A percentile compares a stretch with the other conserved stretches of the same genome.
Evolutionary conservation across 148 eudicot genomes (phyloP).

Genomic region (Rhododendron molle): DNA sequence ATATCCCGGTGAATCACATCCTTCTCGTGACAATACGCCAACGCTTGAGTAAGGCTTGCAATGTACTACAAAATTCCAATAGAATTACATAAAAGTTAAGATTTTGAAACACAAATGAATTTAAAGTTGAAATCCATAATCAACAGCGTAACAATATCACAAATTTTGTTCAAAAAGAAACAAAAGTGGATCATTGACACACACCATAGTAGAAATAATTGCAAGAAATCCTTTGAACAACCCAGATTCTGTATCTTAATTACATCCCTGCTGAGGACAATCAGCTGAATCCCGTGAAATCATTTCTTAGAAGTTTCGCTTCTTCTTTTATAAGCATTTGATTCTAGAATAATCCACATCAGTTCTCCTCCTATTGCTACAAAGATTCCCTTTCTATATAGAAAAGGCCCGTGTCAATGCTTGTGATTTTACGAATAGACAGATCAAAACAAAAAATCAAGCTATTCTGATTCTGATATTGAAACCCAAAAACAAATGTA

Average conservation of each 20-base stretch:
- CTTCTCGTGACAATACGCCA: conserved; percentile 83
- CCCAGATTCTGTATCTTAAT: neutral
- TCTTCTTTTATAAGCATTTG: neutral
- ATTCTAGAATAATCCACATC: neutral
- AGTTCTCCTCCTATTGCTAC: neutral
- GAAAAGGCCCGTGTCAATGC: neutral
- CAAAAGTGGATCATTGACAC: neutral
- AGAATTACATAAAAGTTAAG: conserved; percentile 3
- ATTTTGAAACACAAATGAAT: neutral
- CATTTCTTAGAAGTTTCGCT: neutral
- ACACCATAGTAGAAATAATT: neutral
- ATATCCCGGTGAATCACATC: conserved; percentile 94
- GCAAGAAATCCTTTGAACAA: neutral
- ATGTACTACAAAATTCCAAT: conserved; percentile 44
- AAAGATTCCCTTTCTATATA: neutral
- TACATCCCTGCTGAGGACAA: neutral
- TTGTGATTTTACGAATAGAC: neutral
- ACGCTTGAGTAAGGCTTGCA: conserved; percentile 74
- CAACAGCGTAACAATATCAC: neutral
- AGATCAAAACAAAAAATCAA: neutral
- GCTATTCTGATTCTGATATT: neutral
- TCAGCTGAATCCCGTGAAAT: neutral
- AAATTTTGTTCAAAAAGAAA: neutral
- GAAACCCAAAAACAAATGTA: neutral
- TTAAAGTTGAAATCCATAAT: neutral